These are phyloP conservation scores for Pythium coloratum DNA, from an alignment of 352 stramenopile species.

Conservation along the genomic window DNA sequence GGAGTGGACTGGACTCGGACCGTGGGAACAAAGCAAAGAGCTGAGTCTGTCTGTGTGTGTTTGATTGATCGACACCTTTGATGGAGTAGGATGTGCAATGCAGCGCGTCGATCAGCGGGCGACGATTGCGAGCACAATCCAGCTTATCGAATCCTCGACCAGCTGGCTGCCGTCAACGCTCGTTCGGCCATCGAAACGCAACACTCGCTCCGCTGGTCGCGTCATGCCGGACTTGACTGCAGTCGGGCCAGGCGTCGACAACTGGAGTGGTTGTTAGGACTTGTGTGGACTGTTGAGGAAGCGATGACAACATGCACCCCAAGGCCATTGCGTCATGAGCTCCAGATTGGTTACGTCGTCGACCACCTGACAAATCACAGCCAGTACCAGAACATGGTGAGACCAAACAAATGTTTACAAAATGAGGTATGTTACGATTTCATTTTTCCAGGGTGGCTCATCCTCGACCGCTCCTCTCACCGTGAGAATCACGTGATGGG, in stretches of 20 bases:
- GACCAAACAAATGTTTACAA: neutral
- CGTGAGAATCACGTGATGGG: too few relatives aligned
- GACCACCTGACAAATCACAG: conserved; percentile 10
- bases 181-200: conserved; percentile 25
- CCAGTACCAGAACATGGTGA: conserved; percentile 10
- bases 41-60: neutral
- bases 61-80: neutral
- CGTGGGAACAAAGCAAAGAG: neutral
- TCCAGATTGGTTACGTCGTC: conserved; percentile 3
- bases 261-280: neutral
- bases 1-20: too few relatives aligned
- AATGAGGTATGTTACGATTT: neutral
- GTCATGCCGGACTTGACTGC: neutral
- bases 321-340: conserved; percentile 10
- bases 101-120: neutral
- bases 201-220: neutral
- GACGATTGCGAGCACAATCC: conserved; percentile 22
- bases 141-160: conserved; percentile 23
- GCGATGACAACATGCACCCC: conserved; percentile 8
- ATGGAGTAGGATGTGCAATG: conserved; percentile 4
- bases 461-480: neutral
- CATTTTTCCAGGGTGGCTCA: neutral
- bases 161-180: conserved; percentile 9
- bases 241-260: neutral
- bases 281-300: neutral